These are phyloP conservation scores for Scutellaria galericulata DNA, from an alignment of 257 asterid species.

Conservation along the genomic window DNA sequence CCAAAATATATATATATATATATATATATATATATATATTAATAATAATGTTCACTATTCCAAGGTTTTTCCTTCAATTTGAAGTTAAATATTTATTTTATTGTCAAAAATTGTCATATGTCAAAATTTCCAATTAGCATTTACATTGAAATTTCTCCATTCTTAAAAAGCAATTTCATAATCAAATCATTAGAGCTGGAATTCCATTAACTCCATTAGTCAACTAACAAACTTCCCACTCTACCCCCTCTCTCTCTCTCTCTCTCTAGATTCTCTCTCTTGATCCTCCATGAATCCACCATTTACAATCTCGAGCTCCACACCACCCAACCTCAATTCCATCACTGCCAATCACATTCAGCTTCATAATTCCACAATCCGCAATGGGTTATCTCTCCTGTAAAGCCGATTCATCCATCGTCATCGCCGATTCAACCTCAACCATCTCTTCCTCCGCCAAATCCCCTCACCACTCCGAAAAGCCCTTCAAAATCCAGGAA, in stretches of 20 bases:
- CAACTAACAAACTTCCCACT: constrained; percentile 30
- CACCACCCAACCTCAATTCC: constrained; percentile 28
- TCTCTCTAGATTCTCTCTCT: constrained; percentile 16
- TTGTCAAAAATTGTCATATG: neutral
- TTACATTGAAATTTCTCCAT: neutral
- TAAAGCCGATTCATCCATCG: constrained; percentile 72
- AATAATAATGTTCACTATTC: no score
- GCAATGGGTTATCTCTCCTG: constrained; percentile 89
- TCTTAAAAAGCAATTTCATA: neutral
- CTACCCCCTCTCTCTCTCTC: constrained; percentile 23
- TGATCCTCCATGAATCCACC: neutral
- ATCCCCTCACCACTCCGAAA: constrained; percentile 35
- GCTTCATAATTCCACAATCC: constrained; percentile 26
- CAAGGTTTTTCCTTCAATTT: constrained; percentile 22
- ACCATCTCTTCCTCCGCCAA: constrained; percentile 42
- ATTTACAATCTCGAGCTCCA: constrained; percentile 27
- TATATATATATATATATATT: no score
- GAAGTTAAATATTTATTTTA: neutral
- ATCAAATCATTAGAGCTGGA: neutral
- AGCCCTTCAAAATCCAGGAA: constrained; percentile 64
- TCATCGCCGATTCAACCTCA: constrained; percentile 45
- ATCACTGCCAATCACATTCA: constrained; percentile 3
- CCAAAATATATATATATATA: neutral
- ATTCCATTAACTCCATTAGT: constrained; percentile 16
- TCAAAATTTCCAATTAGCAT: neutral